Percentiles rank a stretch among this genome's conserved stretches.
Conservation (phyloP, 441 rosid species). For the Rhodomyrtus psidioides region DNA sequence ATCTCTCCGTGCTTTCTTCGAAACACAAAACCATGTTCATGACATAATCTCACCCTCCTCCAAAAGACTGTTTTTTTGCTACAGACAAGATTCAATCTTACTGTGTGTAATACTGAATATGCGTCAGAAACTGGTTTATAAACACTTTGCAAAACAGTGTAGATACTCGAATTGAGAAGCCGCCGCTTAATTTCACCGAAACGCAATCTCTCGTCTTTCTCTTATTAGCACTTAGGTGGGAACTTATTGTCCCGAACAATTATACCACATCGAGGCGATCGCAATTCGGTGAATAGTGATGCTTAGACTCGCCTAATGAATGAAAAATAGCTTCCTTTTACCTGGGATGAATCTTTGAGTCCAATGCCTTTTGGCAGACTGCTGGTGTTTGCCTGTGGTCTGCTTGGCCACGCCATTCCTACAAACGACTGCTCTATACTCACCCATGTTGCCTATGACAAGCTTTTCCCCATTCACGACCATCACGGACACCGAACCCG, state of each 20-base stretch:
- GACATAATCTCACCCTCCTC: background rate
- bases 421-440: slow-evolving; percentile 52
- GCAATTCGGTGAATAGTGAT: background rate
- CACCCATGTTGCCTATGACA: slow-evolving; percentile 56
- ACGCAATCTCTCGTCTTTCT: background rate
- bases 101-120: background rate
- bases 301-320: background rate
- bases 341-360: slow-evolving; percentile 32
- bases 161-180: background rate
- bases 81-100: background rate
- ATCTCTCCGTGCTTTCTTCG: background rate
- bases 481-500: slow-evolving; percentile 45
- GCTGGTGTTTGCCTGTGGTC: slow-evolving; percentile 20
- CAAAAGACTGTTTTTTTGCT: background rate
- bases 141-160: background rate
- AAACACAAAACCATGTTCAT: background rate
- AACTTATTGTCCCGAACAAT: background rate
- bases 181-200: background rate
- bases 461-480: slow-evolving; percentile 70
- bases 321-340: background rate
- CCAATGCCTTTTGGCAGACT: slow-evolving; percentile 33
- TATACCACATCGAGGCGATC: background rate
- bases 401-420: slow-evolving; percentile 62
- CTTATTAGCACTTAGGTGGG: background rate
- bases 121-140: background rate